These are phyloP conservation scores for Aspergillus sp. DNA, from an alignment of 2,329 filamentous ascomycete species.

Conservation along the genomic window DNA sequence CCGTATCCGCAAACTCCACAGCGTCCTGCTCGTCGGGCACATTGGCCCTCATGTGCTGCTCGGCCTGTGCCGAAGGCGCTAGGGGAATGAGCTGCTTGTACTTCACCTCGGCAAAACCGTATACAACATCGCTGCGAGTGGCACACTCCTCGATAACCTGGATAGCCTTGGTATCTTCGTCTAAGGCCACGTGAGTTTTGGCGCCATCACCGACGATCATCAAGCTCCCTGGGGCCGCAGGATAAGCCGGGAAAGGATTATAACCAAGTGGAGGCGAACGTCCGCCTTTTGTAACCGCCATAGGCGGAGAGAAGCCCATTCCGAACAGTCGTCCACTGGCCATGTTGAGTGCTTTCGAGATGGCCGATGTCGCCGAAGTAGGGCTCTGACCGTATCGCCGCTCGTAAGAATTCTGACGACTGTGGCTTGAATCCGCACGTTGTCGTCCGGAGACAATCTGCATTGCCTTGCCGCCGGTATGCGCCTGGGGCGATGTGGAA, in stretches of 20 bases:
- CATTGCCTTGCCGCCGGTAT: slow-evolving; percentile 58
- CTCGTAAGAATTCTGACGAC: slow-evolving; percentile 73
- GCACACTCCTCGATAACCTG: slow-evolving; percentile 85
- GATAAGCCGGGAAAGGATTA: slow-evolving; percentile 76
- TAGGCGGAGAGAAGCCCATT: slow-evolving; percentile 43
- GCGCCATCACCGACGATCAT: slow-evolving; percentile 55
- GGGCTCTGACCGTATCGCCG: slow-evolving; percentile 64
- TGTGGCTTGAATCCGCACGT: slow-evolving; percentile 53
- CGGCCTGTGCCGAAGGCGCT: slow-evolving; percentile 55
- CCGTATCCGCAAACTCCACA: slow-evolving; percentile 57
- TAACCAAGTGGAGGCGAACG: slow-evolving; percentile 40
- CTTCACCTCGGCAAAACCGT: slow-evolving; percentile 96
- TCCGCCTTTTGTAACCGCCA: slow-evolving; percentile 38
- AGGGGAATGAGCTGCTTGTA: slow-evolving; percentile 93
- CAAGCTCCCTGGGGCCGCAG: slow-evolving; percentile 62
- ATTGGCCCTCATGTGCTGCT: slow-evolving; percentile 21
- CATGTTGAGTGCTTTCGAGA: slow-evolving; percentile 90
- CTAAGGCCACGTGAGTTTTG: slow-evolving; percentile 52
- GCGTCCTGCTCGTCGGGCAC: slow-evolving; percentile 25
- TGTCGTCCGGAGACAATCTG: slow-evolving; percentile 62
- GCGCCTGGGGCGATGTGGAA: slow-evolving; percentile 60
- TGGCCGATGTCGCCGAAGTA: slow-evolving; percentile 77
- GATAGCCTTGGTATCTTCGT: slow-evolving; percentile 72
- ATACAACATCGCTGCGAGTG: slow-evolving; percentile 89
- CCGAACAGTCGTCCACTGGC: slow-evolving; percentile 59